Evolutionary conservation across 139 green algal species (phyloP).

Genomic region (Asterochloris sp.): DNA sequence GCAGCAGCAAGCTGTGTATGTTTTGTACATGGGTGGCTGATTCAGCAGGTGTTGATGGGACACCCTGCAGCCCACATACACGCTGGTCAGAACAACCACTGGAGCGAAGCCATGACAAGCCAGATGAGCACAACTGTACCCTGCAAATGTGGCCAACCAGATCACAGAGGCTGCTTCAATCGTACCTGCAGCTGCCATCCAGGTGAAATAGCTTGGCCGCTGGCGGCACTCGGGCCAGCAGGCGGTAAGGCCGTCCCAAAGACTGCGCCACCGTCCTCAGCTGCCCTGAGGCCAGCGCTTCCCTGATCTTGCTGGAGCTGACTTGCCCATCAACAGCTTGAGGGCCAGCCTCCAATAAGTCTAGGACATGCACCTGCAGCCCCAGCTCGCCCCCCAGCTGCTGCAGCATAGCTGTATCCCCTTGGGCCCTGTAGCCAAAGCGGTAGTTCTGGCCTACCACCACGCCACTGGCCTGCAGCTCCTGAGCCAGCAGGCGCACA

Average conservation of each 20-base stretch:
- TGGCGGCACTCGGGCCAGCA: conserved; percentile 13
- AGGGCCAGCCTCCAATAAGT: conserved; percentile 13
- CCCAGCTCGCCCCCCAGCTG: conserved; percentile 45
- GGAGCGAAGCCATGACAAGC: background rate
- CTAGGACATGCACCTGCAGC: conserved; percentile 34
- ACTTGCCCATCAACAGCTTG: conserved; percentile 15
- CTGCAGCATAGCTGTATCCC: conserved; percentile 55
- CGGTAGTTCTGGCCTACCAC: conserved; percentile 87
- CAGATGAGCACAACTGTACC: background rate
- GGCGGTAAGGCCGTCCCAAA: conserved; percentile 29
- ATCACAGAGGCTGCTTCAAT: background rate
- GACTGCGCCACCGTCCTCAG: conserved; percentile 33
- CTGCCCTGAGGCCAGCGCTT: conserved; percentile 40
- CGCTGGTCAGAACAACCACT: no score
- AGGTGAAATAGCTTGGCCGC: background rate
- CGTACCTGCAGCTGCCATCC: background rate
- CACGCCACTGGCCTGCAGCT: conserved; percentile 67
- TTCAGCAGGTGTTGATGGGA: background rate
- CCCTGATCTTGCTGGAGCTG: conserved; percentile 48
- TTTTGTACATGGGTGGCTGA: conserved; percentile 12
- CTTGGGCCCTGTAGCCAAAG: conserved; percentile 82
- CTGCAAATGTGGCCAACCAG: background rate
- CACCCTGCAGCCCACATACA: background rate
- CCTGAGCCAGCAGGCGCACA: conserved; percentile 68
- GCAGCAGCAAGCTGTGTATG: background rate